Conservation (phyloP, 257 asterid species). For the Solanum lignicaule region DNA sequence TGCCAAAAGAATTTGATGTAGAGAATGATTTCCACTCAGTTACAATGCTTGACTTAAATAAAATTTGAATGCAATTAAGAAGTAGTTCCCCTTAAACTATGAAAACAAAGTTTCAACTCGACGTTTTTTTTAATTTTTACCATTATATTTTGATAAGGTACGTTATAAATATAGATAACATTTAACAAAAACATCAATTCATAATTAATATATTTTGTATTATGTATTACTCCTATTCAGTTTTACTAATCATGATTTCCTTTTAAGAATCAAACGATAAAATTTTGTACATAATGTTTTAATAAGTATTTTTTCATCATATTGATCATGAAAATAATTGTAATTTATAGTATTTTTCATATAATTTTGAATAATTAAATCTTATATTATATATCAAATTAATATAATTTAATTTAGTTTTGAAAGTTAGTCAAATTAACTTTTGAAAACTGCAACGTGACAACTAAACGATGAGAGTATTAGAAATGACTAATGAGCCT, state of each 20-base stretch:
- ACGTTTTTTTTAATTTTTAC: background rate
- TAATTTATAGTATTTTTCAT: too few relatives aligned
- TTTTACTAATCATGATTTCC: too few relatives aligned
- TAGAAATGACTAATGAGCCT: too few relatives aligned
- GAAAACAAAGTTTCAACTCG: background rate
- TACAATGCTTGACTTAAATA: background rate
- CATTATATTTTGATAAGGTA: background rate
- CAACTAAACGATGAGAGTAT: background rate
- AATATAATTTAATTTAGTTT: too few relatives aligned
- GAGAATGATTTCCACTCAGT: background rate
- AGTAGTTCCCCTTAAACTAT: background rate
- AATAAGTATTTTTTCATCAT: too few relatives aligned
- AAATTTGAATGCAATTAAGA: background rate
- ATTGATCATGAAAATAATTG: too few relatives aligned
- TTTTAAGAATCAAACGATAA: too few relatives aligned
- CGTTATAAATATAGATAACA: background rate
- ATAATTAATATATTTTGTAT: background rate
- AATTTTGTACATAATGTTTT: accelerated
- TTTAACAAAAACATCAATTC: background rate
- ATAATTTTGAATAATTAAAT: too few relatives aligned
- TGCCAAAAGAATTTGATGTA: too few relatives aligned
- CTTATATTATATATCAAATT: too few relatives aligned
- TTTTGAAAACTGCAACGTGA: background rate
- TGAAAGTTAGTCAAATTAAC: background rate
- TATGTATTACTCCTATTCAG: background rate